Conservation (phyloP, 352 stramenopile genomes). For the Pythium biforme region DNA sequence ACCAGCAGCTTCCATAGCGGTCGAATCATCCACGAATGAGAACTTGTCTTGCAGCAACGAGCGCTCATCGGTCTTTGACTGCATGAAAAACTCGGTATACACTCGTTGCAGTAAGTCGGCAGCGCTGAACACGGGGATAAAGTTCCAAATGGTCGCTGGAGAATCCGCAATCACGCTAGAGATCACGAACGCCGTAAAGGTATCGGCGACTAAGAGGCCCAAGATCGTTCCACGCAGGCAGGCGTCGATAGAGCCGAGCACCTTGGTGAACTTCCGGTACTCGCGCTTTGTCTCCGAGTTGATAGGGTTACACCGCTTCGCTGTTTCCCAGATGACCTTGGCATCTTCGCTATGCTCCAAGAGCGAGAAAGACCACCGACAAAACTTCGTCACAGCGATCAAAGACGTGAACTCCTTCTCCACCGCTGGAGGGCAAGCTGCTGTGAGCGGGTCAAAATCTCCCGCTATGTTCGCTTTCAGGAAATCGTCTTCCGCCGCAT, state of each 20-base stretch:
- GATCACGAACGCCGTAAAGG: constrained; percentile 86
- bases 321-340: constrained; percentile 88
- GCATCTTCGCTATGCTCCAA: constrained; percentile 81
- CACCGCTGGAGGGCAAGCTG: constrained; percentile 58
- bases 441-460: constrained; percentile 53
- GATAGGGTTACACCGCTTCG: constrained; percentile 83
- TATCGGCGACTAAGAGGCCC: constrained; percentile 80
- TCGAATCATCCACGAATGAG: constrained; percentile 26
- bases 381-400: constrained; percentile 79
- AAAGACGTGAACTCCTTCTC: constrained; percentile 85
- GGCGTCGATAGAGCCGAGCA: constrained; percentile 81
- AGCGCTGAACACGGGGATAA: constrained; percentile 80
- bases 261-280: constrained; percentile 87
- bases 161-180: constrained; percentile 76
- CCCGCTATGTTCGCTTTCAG: constrained; percentile 15
- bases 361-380: constrained; percentile 84
- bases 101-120: constrained; percentile 79
- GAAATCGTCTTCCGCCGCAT: constrained; percentile 64
- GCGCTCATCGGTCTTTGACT: constrained; percentile 49
- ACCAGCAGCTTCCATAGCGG: not conserved
- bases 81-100: constrained; percentile 72
- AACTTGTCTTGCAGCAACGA: constrained; percentile 77
- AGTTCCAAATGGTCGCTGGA: constrained; percentile 61
- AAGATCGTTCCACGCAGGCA: constrained; percentile 82
- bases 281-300: constrained; percentile 85